Percentiles rank a stretch among this genome's conserved stretches.
These are phyloP conservation scores for Grifola frondosa DNA, from an alignment of 1,284 basidiomycete species.

Conservation along the genomic window DNA sequence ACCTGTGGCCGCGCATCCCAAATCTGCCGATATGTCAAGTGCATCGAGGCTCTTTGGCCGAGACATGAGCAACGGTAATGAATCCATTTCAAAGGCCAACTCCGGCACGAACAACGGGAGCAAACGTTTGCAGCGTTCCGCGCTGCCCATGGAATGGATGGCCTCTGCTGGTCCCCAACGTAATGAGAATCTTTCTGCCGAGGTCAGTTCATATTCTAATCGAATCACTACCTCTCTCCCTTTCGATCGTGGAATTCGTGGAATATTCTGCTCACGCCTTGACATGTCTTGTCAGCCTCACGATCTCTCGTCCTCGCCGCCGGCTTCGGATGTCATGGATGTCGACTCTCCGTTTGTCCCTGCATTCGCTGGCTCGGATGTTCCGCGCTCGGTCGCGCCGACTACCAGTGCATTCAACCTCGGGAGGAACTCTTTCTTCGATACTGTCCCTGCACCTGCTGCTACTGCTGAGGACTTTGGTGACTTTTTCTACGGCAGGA, in stretches of 20 bases:
- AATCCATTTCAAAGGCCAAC: conserved; percentile 27
- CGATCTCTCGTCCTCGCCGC: conserved; percentile 27
- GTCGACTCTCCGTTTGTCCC: conserved; percentile 60
- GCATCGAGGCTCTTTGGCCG: conserved; percentile 66
- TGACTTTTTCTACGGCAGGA: conserved; percentile 58
- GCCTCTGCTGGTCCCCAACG: conserved; percentile 21
- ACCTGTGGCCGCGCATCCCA: conserved; percentile 2
- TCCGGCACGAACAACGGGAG: conserved; percentile 39
- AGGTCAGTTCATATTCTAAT: conserved; percentile 30
- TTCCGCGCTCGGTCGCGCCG: conserved; percentile 28
- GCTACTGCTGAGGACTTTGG: conserved; percentile 55
- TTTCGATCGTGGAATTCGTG: conserved; percentile 1
- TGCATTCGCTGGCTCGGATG: conserved; percentile 18
- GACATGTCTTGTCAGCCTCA: conserved; percentile 23
- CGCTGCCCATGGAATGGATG: conserved; percentile 66
- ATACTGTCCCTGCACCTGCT: conserved; percentile 40
- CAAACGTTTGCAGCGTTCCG: conserved; percentile 58
- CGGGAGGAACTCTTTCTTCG: conserved; percentile 17
- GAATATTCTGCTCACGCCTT: conserved; percentile 14
- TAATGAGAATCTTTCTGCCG: conserved; percentile 28
- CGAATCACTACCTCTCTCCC: conserved; percentile 5
- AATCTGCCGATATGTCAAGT: conserved; percentile 43
- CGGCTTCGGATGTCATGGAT: conserved; percentile 65
- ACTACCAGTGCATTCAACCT: conserved; percentile 32
- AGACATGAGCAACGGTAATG: conserved; percentile 58